Evolutionary conservation across 352 stramenopile genomes (phyloP).

Genomic region (Phytopythium litorale): DNA sequence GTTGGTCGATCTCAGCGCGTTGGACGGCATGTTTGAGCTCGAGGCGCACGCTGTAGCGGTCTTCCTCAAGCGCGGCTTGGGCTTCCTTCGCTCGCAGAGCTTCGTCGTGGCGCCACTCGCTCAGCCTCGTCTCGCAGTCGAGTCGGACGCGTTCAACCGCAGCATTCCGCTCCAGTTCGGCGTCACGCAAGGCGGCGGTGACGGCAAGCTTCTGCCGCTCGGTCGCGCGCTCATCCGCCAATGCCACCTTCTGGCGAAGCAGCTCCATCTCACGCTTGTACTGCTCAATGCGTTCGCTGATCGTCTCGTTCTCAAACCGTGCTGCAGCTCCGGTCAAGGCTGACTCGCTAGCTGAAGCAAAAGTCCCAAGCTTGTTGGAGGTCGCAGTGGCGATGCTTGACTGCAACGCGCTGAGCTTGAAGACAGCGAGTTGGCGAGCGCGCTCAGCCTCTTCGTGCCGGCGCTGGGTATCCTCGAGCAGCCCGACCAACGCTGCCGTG

Average conservation of each 20-base stretch:
- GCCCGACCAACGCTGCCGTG: constrained; percentile 19
- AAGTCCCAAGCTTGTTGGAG: constrained; percentile 18
- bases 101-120: constrained; percentile 53
- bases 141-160: constrained; percentile 44
- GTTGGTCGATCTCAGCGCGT: constrained; percentile 58
- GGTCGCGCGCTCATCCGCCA: constrained; percentile 43
- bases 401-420: constrained; percentile 63
- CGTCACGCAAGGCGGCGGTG: constrained; percentile 38
- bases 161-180: constrained; percentile 39
- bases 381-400: constrained; percentile 23
- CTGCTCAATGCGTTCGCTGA: constrained; percentile 45
- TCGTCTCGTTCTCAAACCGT: background rate
- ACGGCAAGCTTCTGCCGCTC: constrained; percentile 56
- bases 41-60: constrained; percentile 59
- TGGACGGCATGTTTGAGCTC: constrained; percentile 62
- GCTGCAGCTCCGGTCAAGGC: background rate
- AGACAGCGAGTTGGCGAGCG: constrained; percentile 49
- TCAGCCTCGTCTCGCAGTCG: constrained; percentile 44
- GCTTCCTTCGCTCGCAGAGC: constrained; percentile 48
- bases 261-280: constrained; percentile 69
- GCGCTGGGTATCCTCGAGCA: constrained; percentile 39
- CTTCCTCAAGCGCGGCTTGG: constrained; percentile 50
- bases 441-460: constrained; percentile 54
- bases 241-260: constrained; percentile 44
- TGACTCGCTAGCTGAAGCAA: background rate